Conservation (phyloP, 768 basidiomycete species). For the Lactarius indigo region DNA sequence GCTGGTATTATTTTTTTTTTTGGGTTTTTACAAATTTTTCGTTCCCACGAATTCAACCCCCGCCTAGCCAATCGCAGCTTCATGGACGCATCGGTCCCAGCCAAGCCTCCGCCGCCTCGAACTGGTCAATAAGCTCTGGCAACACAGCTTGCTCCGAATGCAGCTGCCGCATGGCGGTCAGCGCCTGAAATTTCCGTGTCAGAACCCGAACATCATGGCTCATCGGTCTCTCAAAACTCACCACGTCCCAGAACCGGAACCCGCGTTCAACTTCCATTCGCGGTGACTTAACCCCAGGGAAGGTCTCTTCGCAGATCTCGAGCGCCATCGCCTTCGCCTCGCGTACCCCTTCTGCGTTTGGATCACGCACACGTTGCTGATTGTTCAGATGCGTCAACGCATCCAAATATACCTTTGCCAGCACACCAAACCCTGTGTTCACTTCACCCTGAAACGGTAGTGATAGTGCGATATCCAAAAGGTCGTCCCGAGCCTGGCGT, state of each 20-base stretch:
- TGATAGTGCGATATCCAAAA: slow-evolving; percentile 87
- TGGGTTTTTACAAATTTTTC: neutral
- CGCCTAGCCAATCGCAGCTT: slow-evolving; percentile 28
- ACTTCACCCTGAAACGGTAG: slow-evolving; percentile 95
- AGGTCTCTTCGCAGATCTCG: slow-evolving; percentile 90
- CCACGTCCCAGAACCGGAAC: slow-evolving; percentile 98
- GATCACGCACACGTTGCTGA: slow-evolving; percentile 69
- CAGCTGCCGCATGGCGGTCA: slow-evolving; percentile 86
- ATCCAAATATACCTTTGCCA: slow-evolving; percentile 95
- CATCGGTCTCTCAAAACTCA: slow-evolving; percentile 44
- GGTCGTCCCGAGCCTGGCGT: slow-evolving; percentile 80
- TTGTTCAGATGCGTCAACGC: slow-evolving; percentile 87
- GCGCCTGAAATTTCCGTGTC: slow-evolving; percentile 47
- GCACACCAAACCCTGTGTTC: slow-evolving; percentile 96
- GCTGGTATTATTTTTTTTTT: neutral
- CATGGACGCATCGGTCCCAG: slow-evolving; percentile 86
- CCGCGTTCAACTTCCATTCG: slow-evolving; percentile 90
- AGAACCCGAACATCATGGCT: slow-evolving; percentile 14
- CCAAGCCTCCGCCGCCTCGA: slow-evolving; percentile 95
- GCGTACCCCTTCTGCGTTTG: slow-evolving; percentile 71
- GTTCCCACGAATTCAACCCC: slow-evolving; percentile 14
- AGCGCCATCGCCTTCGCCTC: slow-evolving; percentile 86
- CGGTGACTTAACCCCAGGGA: slow-evolving; percentile 86
- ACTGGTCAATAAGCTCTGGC: slow-evolving; percentile 89
- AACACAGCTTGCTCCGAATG: slow-evolving; percentile 78